Base-by-base conservation (phyloP, 805 yeast species). In the Nakazawaea ernobii region DNA sequence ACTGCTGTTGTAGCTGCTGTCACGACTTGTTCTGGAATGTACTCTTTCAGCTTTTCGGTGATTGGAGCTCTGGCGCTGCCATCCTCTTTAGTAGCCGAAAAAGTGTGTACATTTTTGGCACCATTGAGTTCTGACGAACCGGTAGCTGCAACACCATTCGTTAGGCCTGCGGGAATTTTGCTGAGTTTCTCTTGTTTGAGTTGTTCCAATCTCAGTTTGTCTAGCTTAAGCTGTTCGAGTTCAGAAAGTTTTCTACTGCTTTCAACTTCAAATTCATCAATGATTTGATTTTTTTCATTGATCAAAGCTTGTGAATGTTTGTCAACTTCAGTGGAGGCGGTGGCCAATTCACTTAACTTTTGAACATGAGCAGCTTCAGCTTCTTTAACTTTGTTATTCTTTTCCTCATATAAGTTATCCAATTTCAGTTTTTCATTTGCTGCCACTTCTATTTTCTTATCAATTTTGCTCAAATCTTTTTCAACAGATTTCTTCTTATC, bases 271-370 rank as follows among this genome's bases (percentile, higher is more conserved):
- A 46, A 42, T 8, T 46, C 27, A 32, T 32, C 10, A 35, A 41
- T 36, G 9, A 46, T 29, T 14, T 20, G 13, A 17, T 53, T 51
- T 46, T 53, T 56, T 17, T 54, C 50, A 8, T 50, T 49, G n/a
- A 59, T 53, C 28, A 51, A 49, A 11, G 41, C 51, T 41, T 51
- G 45, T 45, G 53, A 52, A 39, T 51, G 44, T 39, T 52, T 56
- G 27, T 55, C 53, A 13, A 40, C 44, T 4, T 24, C 27, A 24
- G 40, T 20, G 10, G 49, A 13, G 9, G 32, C 45, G 11, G 24
- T 20, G 10, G 27, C 29, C 20, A 37, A 37, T 13, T 36, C 42
- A 9, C 32, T 32, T 6, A 37, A 8, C 15, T 42, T 42, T 10
- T 26, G 20, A 10, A n/a, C 33, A 42, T 41, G 42, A n/a, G 26